Evolutionary conservation across 2,329 filamentous ascomycete species (phyloP).

Genomic region (Calonectria leucothoes): DNA sequence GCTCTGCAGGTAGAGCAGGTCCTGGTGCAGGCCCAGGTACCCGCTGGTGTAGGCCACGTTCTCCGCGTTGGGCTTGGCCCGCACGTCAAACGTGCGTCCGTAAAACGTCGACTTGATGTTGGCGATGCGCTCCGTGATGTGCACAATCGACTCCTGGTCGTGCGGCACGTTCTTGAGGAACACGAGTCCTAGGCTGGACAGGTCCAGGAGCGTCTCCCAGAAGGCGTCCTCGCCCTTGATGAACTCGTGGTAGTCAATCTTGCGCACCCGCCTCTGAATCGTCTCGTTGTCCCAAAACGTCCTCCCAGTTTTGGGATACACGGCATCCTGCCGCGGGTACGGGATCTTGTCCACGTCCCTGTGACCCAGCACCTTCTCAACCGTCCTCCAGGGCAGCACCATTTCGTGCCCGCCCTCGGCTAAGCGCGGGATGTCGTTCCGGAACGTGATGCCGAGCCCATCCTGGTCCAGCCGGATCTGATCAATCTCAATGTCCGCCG

Average conservation of each 20-base stretch:
- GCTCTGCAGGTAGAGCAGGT: slow-evolving; percentile 86
- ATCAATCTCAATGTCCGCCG: slow-evolving; percentile 46
- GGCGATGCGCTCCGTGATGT: slow-evolving; percentile 79
- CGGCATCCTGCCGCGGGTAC: slow-evolving; percentile 39
- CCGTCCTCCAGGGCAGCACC: slow-evolving; percentile 48
- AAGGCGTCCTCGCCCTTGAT: slow-evolving; percentile 70
- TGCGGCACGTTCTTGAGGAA: slow-evolving; percentile 82
- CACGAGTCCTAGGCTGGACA: slow-evolving; percentile 77
- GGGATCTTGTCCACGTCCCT: slow-evolving; percentile 32
- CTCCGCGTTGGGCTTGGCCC: slow-evolving; percentile 81
- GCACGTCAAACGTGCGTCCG: slow-evolving; percentile 90
- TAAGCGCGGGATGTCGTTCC: slow-evolving; percentile 53
- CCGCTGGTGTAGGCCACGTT: slow-evolving; percentile 92
- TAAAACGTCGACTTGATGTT: slow-evolving; percentile 90
- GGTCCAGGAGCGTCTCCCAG: slow-evolving; percentile 68
- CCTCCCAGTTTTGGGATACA: slow-evolving; percentile 48
- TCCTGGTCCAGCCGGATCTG: slow-evolving; percentile 47
- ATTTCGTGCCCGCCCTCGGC: slow-evolving; percentile 47
- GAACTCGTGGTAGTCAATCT: slow-evolving; percentile 78
- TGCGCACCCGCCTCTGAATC: slow-evolving; percentile 58
- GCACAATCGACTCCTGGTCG: slow-evolving; percentile 71
- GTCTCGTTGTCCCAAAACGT: slow-evolving; percentile 54
- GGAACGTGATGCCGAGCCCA: slow-evolving; percentile 71
- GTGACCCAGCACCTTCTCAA: slow-evolving; percentile 48
- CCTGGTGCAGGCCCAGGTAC: slow-evolving; percentile 90